These are phyloP conservation scores for Candida tetrigidarum DNA, from an alignment of 1,139 yeast genomes.

Conservation along the genomic window DNA sequence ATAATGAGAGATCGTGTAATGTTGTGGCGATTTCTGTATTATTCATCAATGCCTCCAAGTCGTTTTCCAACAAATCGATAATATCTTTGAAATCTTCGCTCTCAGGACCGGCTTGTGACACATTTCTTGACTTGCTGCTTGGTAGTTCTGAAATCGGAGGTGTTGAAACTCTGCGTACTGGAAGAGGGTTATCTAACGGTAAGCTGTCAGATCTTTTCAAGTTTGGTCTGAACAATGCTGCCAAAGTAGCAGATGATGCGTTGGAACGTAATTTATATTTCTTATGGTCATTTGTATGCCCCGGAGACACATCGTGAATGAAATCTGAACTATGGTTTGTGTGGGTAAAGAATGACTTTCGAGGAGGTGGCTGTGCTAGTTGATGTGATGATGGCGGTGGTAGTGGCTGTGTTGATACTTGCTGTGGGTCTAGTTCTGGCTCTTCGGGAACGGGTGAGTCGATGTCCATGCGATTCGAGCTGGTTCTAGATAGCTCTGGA, in stretches of 20 bases:
- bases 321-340: slow-evolving; percentile 30
- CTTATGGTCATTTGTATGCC: slow-evolving; percentile 14
- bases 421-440: slow-evolving; percentile 6
- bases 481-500: slow-evolving; percentile 6
- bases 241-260: slow-evolving; percentile 67
- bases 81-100: slow-evolving; percentile 48
- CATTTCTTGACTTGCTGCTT: slow-evolving; percentile 2
- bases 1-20: slow-evolving; percentile 59
- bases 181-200: slow-evolving; percentile 24
- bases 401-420: not conserved
- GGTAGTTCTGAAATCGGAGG: slow-evolving; percentile 3
- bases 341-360: slow-evolving; percentile 10
- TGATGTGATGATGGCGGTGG: not conserved
- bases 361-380: slow-evolving; percentile 3
- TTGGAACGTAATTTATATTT: slow-evolving; percentile 39
- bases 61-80: slow-evolving; percentile 45
- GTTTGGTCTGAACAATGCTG: slow-evolving; percentile 56
- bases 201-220: slow-evolving; percentile 41
- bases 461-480: slow-evolving; percentile 7
- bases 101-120: not conserved
- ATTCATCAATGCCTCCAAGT: slow-evolving; percentile 29
- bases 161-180: slow-evolving; percentile 3
- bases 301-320: slow-evolving; percentile 18
- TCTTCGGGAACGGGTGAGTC: slow-evolving; percentile 4
- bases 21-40: slow-evolving; percentile 52